phyloP scores from a whole-genome alignment of 2,329 filamentous ascomycete genomes.

The Aspergillus flavus region DNA sequence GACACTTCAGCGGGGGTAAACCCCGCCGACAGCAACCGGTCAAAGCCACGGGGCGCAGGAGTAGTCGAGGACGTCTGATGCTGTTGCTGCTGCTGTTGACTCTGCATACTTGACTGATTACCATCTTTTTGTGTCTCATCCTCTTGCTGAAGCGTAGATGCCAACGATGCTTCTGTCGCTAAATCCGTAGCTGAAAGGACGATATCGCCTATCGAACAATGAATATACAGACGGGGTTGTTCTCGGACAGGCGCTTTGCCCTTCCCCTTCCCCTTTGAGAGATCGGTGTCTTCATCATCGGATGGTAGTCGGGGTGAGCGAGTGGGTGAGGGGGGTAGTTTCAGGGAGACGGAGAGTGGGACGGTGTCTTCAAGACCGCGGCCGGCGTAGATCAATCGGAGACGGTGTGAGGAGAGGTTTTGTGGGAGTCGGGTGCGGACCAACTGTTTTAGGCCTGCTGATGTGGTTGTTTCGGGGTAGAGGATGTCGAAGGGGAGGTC shows the following conservation, averaged over 20 bases:
- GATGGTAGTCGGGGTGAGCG: slow-evolving; percentile 37
- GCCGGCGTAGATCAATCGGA: slow-evolving; percentile 88
- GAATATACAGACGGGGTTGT: slow-evolving; percentile 73
- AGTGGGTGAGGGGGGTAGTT: slow-evolving; percentile 60
- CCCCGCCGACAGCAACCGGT: slow-evolving; percentile 77
- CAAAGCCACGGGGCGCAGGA: slow-evolving; percentile 76
- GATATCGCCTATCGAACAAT: slow-evolving; percentile 85
- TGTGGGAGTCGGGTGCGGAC: slow-evolving; percentile 72
- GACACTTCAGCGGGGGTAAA: slow-evolving; percentile 84
- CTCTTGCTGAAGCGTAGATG: slow-evolving; percentile 31
- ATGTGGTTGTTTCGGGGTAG: slow-evolving; percentile 68
- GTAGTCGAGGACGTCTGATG: slow-evolving; percentile 47
- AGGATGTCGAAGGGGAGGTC: slow-evolving; percentile 80
- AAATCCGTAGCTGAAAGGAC: slow-evolving; percentile 70
- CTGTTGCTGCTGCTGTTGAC: slow-evolving; percentile 18
- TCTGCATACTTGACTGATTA: slow-evolving; percentile 6
- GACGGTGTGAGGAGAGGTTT: slow-evolving; percentile 65
- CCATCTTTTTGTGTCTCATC: background rate
- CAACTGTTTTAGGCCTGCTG: slow-evolving; percentile 77
- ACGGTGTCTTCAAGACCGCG: slow-evolving; percentile 77
- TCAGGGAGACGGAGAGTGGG: slow-evolving; percentile 69
- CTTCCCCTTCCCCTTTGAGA: slow-evolving; percentile 48
- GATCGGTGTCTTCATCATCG: slow-evolving; percentile 22
- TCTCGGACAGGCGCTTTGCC: slow-evolving; percentile 67
- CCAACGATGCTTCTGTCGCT: slow-evolving; percentile 60